Evolutionary conservation across 106 monocot genomes (phyloP).

Genomic region (Acorus gramineus): DNA sequence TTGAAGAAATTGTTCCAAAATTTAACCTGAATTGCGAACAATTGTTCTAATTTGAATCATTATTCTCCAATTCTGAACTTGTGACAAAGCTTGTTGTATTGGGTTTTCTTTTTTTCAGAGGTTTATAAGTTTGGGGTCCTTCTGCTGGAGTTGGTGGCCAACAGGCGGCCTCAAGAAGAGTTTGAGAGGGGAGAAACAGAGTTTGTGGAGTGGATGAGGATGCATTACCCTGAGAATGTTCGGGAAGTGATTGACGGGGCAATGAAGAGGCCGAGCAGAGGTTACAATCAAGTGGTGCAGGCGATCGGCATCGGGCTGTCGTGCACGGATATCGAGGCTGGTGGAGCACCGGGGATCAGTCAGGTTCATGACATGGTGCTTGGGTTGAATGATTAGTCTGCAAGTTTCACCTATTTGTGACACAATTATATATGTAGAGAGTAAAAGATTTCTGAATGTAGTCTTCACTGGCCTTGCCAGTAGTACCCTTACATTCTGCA

Average conservation of each 20-base stretch:
- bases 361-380: neutral
- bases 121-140: neutral
- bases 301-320: neutral
- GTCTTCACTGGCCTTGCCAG: too few species aligned
- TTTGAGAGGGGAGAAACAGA: neutral
- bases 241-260: slow-evolving; percentile 4
- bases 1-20: too few species aligned
- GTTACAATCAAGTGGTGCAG: slow-evolving; percentile 4
- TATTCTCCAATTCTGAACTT: too few species aligned
- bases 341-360: neutral
- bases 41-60: too few species aligned
- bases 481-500: too few species aligned
- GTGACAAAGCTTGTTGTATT: too few species aligned
- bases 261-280: slow-evolving; percentile 2
- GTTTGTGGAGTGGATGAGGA: slow-evolving; percentile 4
- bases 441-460: too few species aligned
- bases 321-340: neutral
- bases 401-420: too few species aligned
- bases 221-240: slow-evolving; percentile 5
- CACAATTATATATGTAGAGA: too few species aligned
- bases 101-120: slow-evolving; percentile 1
- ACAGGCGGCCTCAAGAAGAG: neutral
- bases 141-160: slow-evolving; percentile 9
- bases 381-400: too few species aligned
- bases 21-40: too few species aligned